Conservation (phyloP, 768 basidiomycete species). For the Tephrocybe sp. region DNA sequence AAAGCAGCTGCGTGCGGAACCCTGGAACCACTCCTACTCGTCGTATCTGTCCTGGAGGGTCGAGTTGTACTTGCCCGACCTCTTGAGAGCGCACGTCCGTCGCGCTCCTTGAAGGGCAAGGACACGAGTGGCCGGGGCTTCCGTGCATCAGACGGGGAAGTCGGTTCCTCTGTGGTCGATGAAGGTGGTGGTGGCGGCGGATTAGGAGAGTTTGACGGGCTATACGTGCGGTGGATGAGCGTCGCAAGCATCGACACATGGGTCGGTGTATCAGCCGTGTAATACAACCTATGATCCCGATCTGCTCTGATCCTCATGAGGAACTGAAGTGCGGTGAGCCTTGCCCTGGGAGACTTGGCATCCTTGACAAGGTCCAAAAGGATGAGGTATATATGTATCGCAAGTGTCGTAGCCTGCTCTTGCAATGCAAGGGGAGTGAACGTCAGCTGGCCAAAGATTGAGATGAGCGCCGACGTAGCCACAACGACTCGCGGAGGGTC, state of each 20-base stretch:
- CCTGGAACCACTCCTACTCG: slow-evolving; percentile 24
- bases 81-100: slow-evolving; percentile 49
- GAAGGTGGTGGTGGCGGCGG: slow-evolving; percentile 2
- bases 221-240: slow-evolving; percentile 54
- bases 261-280: slow-evolving; percentile 58
- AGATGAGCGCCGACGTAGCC: slow-evolving; percentile 61
- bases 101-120: slow-evolving; percentile 45
- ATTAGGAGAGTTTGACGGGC: too few species aligned
- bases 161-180: slow-evolving; percentile 13
- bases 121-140: slow-evolving; percentile 45
- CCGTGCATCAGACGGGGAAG: slow-evolving; percentile 31
- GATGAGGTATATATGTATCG: slow-evolving; percentile 49
- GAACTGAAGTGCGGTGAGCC: slow-evolving; percentile 79
- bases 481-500: slow-evolving; percentile 47
- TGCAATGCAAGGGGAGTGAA: slow-evolving; percentile 63
- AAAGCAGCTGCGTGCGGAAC: slow-evolving; percentile 31
- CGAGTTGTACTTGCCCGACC: slow-evolving; percentile 42
- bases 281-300: slow-evolving; percentile 83
- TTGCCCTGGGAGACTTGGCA: slow-evolving; percentile 53
- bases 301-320: slow-evolving; percentile 86
- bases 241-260: slow-evolving; percentile 57
- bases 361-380: slow-evolving; percentile 46
- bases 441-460: slow-evolving; percentile 65
- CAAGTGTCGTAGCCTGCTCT: slow-evolving; percentile 46
- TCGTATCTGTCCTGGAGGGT: slow-evolving; percentile 29